phyloP scores from a whole-genome alignment of 192 early-diverging fungal species.

The Phycomyces blakesleeanus region DNA sequence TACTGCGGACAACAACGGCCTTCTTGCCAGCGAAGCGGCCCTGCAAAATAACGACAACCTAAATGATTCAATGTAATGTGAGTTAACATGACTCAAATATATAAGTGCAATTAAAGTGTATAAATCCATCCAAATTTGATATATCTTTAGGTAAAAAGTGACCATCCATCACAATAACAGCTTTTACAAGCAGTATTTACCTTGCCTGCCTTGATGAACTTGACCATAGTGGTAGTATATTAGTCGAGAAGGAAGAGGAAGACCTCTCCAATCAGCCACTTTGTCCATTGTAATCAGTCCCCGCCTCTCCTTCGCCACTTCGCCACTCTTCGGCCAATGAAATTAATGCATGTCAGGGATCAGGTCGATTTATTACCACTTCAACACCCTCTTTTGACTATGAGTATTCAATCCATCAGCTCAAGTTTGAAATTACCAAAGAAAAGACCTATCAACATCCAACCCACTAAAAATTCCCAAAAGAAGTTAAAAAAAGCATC shows the following conservation, averaged over 20 bases:
- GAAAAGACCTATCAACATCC: too few relatives aligned
- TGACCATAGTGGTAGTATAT: slow-evolving; percentile 36
- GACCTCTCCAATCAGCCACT: slow-evolving; percentile 2
- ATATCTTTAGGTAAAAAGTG: slow-evolving; percentile 5
- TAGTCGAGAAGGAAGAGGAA: slow-evolving; percentile 23
- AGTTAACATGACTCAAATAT: not conserved
- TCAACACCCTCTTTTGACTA: too few relatives aligned
- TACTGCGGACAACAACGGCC: slow-evolving; percentile 95
- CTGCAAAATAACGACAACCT: slow-evolving; percentile 97
- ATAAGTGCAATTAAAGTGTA: not conserved
- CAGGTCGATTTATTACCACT: too few relatives aligned
- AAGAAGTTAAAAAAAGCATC: too few relatives aligned
- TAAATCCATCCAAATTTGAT: slow-evolving; percentile 32
- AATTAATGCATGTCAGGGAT: too few relatives aligned
- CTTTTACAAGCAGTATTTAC: slow-evolving; percentile 27
- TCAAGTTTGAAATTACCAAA: too few relatives aligned
- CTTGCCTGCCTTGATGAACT: slow-evolving; percentile 59
- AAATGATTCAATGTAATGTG: slow-evolving; percentile 10
- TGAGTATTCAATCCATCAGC: too few relatives aligned
- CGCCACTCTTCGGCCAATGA: too few relatives aligned
- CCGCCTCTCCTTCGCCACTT: not conserved
- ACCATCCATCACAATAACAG: too few relatives aligned
- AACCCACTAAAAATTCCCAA: too few relatives aligned
- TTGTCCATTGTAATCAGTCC: not conserved
- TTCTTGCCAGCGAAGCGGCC: slow-evolving; percentile 99